Percentiles rank a stretch among this genome's conserved stretches.
Evolutionary conservation across 352 stramenopile species (phyloP).

Genomic region (Globisporangium orthogonon): DNA sequence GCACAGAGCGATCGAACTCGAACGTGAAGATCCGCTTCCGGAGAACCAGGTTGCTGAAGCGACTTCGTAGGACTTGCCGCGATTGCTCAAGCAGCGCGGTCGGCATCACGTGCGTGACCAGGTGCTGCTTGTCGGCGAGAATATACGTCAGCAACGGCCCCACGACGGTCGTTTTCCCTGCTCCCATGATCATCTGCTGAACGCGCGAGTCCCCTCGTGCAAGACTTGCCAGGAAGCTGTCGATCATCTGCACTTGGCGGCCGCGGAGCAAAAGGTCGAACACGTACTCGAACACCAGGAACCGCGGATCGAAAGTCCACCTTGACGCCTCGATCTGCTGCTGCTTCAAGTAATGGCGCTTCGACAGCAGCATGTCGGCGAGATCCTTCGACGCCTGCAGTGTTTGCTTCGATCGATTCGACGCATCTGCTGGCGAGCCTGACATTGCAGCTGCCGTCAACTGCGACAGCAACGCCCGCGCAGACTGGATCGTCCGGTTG

Average conservation of each 20-base stretch:
- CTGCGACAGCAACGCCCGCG: conserved; percentile 23
- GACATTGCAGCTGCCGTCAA: conserved; percentile 9
- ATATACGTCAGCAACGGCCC: conserved; percentile 97
- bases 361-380: conserved; percentile 64
- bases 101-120: conserved; percentile 98
- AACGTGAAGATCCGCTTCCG: conserved; percentile 99
- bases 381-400: conserved; percentile 80
- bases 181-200: conserved; percentile 99
- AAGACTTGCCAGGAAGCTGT: conserved; percentile 95
- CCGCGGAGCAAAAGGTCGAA: conserved; percentile 97
- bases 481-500: conserved; percentile 63
- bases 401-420: conserved; percentile 51
- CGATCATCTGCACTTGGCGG: conserved; percentile 98
- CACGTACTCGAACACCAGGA: conserved; percentile 99
- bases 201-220: conserved; percentile 68
- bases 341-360: conserved; percentile 59
- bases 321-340: conserved; percentile 9
- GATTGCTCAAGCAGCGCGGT: conserved; percentile 98
- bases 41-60: conserved; percentile 96
- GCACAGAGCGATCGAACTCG: conserved; percentile 94
- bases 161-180: conserved; percentile 99
- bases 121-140: conserved; percentile 92
- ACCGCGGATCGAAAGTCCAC: conserved; percentile 95
- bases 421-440: not conserved
- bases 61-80: conserved; percentile 94